Conservation (phyloP, 768 basidiomycete genomes). For the Tricholoma terreum region DNA sequence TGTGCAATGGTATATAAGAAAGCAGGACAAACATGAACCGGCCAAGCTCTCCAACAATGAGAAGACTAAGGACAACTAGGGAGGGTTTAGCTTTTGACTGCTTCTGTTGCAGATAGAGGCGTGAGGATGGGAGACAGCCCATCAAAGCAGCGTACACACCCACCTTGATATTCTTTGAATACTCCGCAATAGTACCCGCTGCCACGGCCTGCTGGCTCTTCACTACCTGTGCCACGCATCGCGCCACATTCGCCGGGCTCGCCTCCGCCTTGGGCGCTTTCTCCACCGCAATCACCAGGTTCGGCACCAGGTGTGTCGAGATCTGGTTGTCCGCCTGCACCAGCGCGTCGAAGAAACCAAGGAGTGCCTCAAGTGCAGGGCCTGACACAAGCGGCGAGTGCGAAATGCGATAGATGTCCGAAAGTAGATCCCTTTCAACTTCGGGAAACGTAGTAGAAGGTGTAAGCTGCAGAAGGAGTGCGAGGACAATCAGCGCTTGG, state of each 20-base stretch:
- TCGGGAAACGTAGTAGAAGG: conserved; percentile 70
- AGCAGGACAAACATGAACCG: conserved; percentile 68
- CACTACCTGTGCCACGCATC: conserved; percentile 82
- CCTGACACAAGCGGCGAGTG: conserved; percentile 79
- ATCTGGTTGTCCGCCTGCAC: conserved; percentile 83
- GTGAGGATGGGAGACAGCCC: background rate
- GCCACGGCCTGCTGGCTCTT: conserved; percentile 66
- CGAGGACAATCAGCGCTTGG: conserved; percentile 62
- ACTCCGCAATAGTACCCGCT: conserved; percentile 82
- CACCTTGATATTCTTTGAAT: conserved; percentile 79
- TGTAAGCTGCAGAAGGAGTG: conserved; percentile 65
- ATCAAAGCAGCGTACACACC: conserved; percentile 8
- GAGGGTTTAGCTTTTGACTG: conserved; percentile 62
- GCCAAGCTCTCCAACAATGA: conserved; percentile 92
- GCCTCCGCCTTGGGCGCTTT: conserved; percentile 59
- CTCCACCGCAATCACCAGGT: conserved; percentile 62
- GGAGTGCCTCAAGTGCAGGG: conserved; percentile 74
- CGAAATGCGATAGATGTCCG: conserved; percentile 65
- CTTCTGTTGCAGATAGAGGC: conserved; percentile 28
- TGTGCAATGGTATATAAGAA: conserved; percentile 2
- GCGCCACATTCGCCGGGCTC: conserved; percentile 71
- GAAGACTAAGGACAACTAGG: conserved; percentile 75
- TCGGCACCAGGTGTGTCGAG: conserved; percentile 77
- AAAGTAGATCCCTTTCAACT: conserved; percentile 67
- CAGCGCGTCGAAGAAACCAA: conserved; percentile 78